phyloP scores from a whole-genome alignment of 768 basidiomycete genomes.

The Trametopsis cervina region DNA sequence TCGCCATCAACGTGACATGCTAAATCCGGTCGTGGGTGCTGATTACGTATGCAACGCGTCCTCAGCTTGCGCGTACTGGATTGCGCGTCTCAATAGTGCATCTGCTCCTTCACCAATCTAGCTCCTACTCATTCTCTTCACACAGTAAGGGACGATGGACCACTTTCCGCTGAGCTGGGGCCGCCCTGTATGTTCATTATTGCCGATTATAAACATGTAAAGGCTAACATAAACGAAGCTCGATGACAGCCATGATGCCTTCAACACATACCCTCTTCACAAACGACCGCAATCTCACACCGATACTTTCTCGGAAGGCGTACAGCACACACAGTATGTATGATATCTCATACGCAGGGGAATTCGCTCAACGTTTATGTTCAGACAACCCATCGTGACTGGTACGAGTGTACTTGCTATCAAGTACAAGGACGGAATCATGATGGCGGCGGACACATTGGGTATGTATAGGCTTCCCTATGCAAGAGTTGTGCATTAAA shows the following conservation, averaged over 20 bases:
- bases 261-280: conserved; percentile 71
- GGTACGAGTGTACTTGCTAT: conserved; percentile 95
- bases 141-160: conserved; percentile 5
- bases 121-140: not conserved
- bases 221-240: conserved; percentile 35
- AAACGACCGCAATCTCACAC: conserved; percentile 44
- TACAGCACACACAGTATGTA: conserved; percentile 77
- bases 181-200: conserved; percentile 13
- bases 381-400: conserved; percentile 89
- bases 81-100: not conserved
- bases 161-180: conserved; percentile 16
- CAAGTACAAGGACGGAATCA: conserved; percentile 93
- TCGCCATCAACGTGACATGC: not conserved
- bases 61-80: not conserved
- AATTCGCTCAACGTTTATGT: not conserved
- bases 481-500: not conserved
- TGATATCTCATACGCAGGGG: no score
- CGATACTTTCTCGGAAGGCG: conserved; percentile 55
- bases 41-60: not conserved
- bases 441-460: conserved; percentile 98
- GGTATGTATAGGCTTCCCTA: conserved; percentile 42
- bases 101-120: not conserved
- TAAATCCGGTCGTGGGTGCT: not conserved
- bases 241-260: conserved; percentile 68
- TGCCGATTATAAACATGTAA: no score